phyloP scores from a whole-genome alignment of 805 yeast genomes.

The Yarrowia osloensis region DNA sequence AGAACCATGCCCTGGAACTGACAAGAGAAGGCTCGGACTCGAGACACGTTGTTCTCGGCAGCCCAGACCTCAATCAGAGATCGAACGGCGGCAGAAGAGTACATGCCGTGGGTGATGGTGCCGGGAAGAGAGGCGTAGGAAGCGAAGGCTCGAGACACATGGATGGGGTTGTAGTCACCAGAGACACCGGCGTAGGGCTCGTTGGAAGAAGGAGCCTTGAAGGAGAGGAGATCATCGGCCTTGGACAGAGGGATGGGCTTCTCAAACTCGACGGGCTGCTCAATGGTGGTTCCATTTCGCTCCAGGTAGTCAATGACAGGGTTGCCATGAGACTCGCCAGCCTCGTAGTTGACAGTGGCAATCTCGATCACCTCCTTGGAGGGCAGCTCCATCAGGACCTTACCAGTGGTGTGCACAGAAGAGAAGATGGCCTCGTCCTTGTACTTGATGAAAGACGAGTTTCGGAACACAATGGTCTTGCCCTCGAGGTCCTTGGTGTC shows the following conservation, averaged over 20 bases:
- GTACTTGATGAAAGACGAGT: conserved; percentile 79
- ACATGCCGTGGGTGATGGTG: conserved; percentile 99
- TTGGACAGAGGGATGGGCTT: conserved; percentile 77
- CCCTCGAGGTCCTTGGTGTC: conserved; percentile 62
- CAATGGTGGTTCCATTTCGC: conserved; percentile 90
- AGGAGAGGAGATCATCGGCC: conserved; percentile 49
- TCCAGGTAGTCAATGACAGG: conserved; percentile 93
- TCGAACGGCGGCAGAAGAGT: conserved; percentile 93
- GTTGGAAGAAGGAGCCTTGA: conserved; percentile 90
- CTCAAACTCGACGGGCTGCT: conserved; percentile 90
- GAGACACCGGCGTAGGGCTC: conserved; percentile 97
- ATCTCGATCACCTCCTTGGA: conserved; percentile 84
- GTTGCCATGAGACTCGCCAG: conserved; percentile 92
- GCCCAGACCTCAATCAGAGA: conserved; percentile 97
- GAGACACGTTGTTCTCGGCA: conserved; percentile 91
- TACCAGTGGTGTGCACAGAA: conserved; percentile 81
- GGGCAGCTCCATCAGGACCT: conserved; percentile 83
- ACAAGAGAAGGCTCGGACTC: conserved; percentile 93
- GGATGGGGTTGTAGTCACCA: conserved; percentile 98
- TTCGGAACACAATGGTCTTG: conserved; percentile 84
- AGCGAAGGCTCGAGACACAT: conserved; percentile 93
- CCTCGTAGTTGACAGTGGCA: conserved; percentile 82
- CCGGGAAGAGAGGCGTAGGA: conserved; percentile 93
- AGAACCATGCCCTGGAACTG: conserved; percentile 94
- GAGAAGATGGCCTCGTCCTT: conserved; percentile 74